Base-by-base conservation (phyloP, 768 basidiomycete species). In the Tricholoma bakamatsutake region DNA sequence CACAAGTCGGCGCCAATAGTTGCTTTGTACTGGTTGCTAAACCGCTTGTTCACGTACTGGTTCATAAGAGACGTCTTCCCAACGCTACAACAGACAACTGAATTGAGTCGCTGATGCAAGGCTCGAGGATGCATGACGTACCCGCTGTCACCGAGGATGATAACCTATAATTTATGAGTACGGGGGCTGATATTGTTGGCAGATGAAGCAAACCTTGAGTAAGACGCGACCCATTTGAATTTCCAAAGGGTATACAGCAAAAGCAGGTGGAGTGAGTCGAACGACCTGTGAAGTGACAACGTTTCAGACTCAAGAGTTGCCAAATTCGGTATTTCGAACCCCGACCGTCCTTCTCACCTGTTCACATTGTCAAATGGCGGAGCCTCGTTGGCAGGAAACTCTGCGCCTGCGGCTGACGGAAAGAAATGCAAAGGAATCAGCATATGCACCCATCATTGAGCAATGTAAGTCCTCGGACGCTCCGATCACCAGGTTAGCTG, bases 51-150 rank as follows among this genome's bases (percentile, higher is more conserved):
- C 61, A 99, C 97, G 77, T 97, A 98, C 76, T 99, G 97, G 78
- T 98, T 98, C 97, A 99, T 99, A 65, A 99, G 88, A 28, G 96
- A 98, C 40, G 97, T 98, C 88, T 98, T 98, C 42, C 95, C 96
- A 71, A 98, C 96, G 56, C 95, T 95, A 66, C 53, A 67, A 61
- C 50, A 59, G 51, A 42, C 13, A 45, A 55, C 28, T 50, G 56
- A 57, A 27, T 31, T 30, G 59, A 56, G 59, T 59, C 42, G 53
- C 55, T 42, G 37, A 63, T 52, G 37, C 50, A 37, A 24, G 33
- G 34, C 28, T 52, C 13, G 31, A 45, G 56, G 30, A 11, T 47
- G 39, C 30, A 27, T 63, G 52, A 80, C 90, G 59, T 67, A 93
- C 91, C 91, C 91, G 73, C 91, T 93, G 80, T 98, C 97, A 64